Evolutionary conservation across 139 green algal species (phyloP).

Genomic region (Tetradesmus lagerheimii): DNA sequence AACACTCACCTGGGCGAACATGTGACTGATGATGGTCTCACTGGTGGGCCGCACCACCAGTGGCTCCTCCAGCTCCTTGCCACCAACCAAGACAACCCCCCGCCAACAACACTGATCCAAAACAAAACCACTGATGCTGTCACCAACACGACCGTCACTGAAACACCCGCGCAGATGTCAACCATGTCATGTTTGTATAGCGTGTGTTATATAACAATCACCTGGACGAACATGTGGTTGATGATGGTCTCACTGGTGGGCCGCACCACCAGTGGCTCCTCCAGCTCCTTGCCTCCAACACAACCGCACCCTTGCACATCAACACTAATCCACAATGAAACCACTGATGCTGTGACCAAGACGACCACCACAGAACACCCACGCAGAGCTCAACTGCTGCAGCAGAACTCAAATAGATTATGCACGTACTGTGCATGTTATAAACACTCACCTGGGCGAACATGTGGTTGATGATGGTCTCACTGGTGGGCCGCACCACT

Average conservation of each 20-base stretch:
- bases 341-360: no score
- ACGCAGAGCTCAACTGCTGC: not conserved
- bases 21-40: constrained; percentile 99
- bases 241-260: constrained; percentile 99
- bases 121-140: no score
- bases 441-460: constrained; percentile 77
- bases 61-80: constrained; percentile 98
- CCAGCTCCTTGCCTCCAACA: constrained; percentile 97
- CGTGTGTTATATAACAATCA: not conserved
- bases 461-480: constrained; percentile 99
- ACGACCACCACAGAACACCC: no score
- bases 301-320: constrained; percentile 97
- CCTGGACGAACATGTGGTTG: constrained; percentile 98
- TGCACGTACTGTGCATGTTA: no score
- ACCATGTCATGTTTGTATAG: not conserved
- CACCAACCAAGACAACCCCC: no score
- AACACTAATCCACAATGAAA: no score
- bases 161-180: no score
- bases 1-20: constrained; percentile 86
- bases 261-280: constrained; percentile 97
- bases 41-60: constrained; percentile 97
- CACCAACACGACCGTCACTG: no score
- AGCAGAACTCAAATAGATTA: not conserved
- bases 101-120: no score
- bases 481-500: constrained; percentile 95